phyloP scores from a whole-genome alignment of 495 filamentous ascomycete genomes.

The Daldinia concentrica region DNA sequence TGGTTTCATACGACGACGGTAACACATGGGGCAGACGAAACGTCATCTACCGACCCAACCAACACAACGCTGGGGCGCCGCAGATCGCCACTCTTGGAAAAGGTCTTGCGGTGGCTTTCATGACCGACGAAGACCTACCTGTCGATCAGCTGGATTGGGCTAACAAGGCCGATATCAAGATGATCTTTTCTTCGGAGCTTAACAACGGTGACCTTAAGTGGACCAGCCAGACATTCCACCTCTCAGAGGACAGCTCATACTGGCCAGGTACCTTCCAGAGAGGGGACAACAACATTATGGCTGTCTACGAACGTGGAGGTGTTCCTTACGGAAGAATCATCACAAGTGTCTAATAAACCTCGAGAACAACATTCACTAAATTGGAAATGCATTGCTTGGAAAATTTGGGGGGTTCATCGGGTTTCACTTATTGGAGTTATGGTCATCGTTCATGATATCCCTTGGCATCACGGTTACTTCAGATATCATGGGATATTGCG shows the following conservation, averaged over 20 bases:
- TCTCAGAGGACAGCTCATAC: constrained; percentile 28
- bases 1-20: constrained; percentile 66
- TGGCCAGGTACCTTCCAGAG: constrained; percentile 34
- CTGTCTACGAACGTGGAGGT: constrained; percentile 35
- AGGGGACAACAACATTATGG: constrained; percentile 19
- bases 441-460: constrained; percentile 26
- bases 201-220: constrained; percentile 22
- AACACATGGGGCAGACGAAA: constrained; percentile 60
- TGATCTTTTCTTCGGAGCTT: constrained; percentile 31
- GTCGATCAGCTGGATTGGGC: constrained; percentile 31
- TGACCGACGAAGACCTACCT: constrained; percentile 64
- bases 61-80: constrained; percentile 63
- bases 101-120: constrained; percentile 65
- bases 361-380: background rate
- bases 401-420: background rate
- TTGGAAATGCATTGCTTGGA: background rate
- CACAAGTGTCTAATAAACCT: constrained; percentile 4
- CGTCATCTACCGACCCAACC: constrained; percentile 55
- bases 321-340: constrained; percentile 27
- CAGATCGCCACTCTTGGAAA: constrained; percentile 62
- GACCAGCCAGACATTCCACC: constrained; percentile 15
- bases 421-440: constrained; percentile 10
- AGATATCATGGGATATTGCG: background rate
- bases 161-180: constrained; percentile 40
- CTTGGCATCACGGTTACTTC: background rate